Conservation (phyloP, 495 filamentous ascomycete genomes). For the Aspergillus carlsbadensis region DNA sequence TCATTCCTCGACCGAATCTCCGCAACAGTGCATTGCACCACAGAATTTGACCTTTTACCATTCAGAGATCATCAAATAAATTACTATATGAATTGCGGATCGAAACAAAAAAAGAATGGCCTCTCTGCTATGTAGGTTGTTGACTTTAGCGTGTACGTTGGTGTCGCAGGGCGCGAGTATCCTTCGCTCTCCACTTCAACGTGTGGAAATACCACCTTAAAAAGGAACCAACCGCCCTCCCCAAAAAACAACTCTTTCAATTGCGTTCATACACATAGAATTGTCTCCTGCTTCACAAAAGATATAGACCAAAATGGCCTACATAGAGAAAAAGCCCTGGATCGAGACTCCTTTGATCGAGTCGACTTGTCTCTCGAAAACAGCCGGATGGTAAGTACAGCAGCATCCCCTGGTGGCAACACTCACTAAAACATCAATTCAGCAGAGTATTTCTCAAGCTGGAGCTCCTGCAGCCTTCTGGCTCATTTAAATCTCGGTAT, state of each 20-base stretch:
- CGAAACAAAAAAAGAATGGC: no score
- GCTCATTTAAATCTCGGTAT: constrained; percentile 90
- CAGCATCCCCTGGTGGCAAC: neutral
- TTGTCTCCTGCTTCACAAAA: neutral
- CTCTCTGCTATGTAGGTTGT: no score
- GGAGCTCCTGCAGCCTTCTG: constrained; percentile 84
- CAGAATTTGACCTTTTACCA: no score
- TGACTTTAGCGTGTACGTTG: no score
- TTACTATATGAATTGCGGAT: no score
- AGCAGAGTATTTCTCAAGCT: constrained; percentile 85
- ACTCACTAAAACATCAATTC: constrained; percentile 13
- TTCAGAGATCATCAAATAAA: no score
- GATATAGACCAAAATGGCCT: neutral
- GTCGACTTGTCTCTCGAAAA: constrained; percentile 62
- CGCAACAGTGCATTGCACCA: no score
- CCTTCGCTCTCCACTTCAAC: neutral
- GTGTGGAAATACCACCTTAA: neutral
- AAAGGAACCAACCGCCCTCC: neutral
- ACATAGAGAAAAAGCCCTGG: constrained; percentile 49
- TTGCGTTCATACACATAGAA: neutral
- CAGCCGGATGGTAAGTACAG: constrained; percentile 63
- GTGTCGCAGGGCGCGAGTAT: neutral
- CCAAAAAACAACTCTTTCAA: neutral
- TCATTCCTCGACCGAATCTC: no score
- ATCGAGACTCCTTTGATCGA: constrained; percentile 70